Base-by-base conservation (phyloP, 148 eudicot species). In the Amaranthus cruentus region DNA sequence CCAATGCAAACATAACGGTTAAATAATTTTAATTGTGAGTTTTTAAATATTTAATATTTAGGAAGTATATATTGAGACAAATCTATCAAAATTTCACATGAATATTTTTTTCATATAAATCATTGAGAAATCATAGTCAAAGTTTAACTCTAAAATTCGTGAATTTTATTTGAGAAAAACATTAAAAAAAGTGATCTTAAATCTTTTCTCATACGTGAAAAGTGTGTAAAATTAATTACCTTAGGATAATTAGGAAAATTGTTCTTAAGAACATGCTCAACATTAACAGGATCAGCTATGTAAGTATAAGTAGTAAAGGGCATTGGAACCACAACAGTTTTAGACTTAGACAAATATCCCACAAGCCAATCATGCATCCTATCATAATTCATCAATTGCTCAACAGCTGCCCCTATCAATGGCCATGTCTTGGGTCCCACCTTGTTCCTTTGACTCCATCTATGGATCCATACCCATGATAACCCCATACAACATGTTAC, bases 341-440 rank as follows among this genome's bases (percentile, higher is more conserved):
- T 88, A 9, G 86, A 82, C 72, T 87, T 75, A 6, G 85, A 68
- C 2, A 93, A 74, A 81, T 93, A 93, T 7, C 74, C 83, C 8
- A 86, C 92, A 46, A 93, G 84, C 98, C 98, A 93, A 76, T 93
- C 97, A 68, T 93, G 98, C 98, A 93, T 91, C 7, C 85, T 77
- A 71, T 89, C 83, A 74, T 84, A 93, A 76, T 89, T 93, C 86
- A 83, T 66, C 46, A 86, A 72, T 53, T 93, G 97, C 70, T 93
- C 96, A 4, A 88, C 53, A 15, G 95, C 90, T 76, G 92, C 92
- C 9, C 97, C 97, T 3, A 95, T 77, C 2, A 95, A 69, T 8
- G 98, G 98, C 98, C 98, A 93, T 7, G 95, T 93, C 77, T 85
- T 93, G 4, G 97, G 98, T 48, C 96, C 96, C 74, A 80, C 83